phyloP scores from a whole-genome alignment of 805 yeast species.

The Pichia eremophila region DNA sequence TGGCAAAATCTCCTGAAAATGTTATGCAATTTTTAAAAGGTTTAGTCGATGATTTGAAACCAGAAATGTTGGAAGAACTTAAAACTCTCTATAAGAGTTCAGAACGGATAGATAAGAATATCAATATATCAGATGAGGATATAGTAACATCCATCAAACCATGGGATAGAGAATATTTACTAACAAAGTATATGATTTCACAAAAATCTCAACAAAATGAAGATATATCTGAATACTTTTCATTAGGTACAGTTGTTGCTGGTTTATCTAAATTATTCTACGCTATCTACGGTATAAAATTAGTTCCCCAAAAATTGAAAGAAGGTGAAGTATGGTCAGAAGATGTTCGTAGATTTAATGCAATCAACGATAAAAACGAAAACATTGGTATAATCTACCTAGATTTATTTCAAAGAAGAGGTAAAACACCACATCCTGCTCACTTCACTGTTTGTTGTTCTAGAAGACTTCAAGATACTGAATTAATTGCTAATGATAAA shows the following conservation, averaged over 20 bases:
- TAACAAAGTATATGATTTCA: conserved; percentile 21
- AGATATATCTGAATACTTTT: conserved; percentile 61
- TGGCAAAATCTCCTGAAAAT: conserved; percentile 75
- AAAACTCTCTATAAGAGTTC: conserved; percentile 30
- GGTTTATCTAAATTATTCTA: conserved; percentile 70
- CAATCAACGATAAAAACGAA: conserved; percentile 53
- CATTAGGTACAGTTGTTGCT: conserved; percentile 76
- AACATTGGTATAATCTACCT: conserved; percentile 76
- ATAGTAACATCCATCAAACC: conserved; percentile 48
- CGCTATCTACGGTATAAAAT: conserved; percentile 64
- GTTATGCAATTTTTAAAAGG: conserved; percentile 62
- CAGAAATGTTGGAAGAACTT: conserved; percentile 53
- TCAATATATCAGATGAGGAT: conserved; percentile 27
- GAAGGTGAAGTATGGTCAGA: conserved; percentile 83
- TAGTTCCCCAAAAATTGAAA: conserved; percentile 54
- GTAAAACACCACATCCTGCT: conserved; percentile 79
- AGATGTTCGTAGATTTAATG: conserved; percentile 77
- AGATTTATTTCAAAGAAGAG: conserved; percentile 72
- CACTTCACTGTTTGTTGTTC: conserved; percentile 95
- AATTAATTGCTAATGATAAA: conserved; percentile 31
- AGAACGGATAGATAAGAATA: conserved; percentile 1
- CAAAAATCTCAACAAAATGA: conserved; percentile 27
- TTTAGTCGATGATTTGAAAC: conserved; percentile 41
- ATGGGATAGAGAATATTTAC: conserved; percentile 81
- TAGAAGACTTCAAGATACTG: conserved; percentile 59